Evolutionary conservation across 495 filamentous ascomycete species (phyloP).

Genomic region (Xylaria castorea): DNA sequence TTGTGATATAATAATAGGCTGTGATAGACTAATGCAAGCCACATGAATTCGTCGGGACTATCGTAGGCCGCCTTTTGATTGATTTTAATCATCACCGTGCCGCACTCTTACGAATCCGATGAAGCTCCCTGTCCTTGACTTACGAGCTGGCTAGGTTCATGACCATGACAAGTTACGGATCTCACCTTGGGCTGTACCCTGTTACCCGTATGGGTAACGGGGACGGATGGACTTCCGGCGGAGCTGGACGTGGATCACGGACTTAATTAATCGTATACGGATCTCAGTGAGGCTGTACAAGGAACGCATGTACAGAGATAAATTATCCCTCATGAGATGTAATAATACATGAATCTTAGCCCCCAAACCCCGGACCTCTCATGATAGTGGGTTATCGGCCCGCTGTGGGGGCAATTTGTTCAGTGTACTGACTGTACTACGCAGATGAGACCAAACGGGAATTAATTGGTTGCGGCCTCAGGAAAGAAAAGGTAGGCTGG

Average conservation of each 20-base stretch:
- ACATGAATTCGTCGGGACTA: slow-evolving; percentile 18
- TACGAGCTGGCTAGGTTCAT: background rate
- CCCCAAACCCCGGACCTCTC: background rate
- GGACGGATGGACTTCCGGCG: slow-evolving; percentile 3
- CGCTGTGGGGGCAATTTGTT: slow-evolving; percentile 20
- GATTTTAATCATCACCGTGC: background rate
- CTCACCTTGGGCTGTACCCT: background rate
- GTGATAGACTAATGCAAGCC: slow-evolving; percentile 23
- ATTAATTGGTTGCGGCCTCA: slow-evolving; percentile 13
- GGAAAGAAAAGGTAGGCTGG: background rate
- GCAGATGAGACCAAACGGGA: background rate
- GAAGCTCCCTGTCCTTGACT: background rate
- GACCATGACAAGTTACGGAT: background rate
- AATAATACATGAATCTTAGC: slow-evolving; percentile 3
- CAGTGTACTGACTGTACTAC: background rate
- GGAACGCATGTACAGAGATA: background rate
- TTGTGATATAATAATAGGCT: slow-evolving; percentile 2
- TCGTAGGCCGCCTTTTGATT: background rate
- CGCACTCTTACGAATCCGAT: slow-evolving; percentile 9
- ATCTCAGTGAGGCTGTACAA: background rate
- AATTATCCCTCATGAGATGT: slow-evolving; percentile 20
- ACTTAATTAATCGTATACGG: background rate
- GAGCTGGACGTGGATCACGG: background rate
- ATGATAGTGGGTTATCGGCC: slow-evolving; percentile 24
- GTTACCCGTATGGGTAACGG: slow-evolving; percentile 7